Evolutionary conservation across 129 eudicot genomes (phyloP), one percentile per base, ranked within the genome.

Genomic region (Silybum marianum): DNA sequence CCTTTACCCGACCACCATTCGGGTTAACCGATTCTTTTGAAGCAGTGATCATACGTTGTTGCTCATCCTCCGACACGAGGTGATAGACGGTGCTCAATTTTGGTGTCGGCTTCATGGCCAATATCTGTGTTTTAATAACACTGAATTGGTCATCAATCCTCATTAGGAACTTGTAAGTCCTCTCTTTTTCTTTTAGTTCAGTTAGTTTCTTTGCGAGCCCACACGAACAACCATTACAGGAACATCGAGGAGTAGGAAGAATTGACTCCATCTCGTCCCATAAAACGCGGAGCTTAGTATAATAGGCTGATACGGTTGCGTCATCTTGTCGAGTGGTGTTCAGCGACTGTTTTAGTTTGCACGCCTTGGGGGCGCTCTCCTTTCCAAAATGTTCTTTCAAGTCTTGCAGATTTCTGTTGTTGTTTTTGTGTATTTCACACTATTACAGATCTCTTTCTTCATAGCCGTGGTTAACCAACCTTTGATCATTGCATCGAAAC

Each of bases 21-120:
- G 4, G 4, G 54, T 4, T 44, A 44, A 11, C 54, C 54, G 12
- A 44, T 44, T 44, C 54, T 44, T 11, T 65, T 65, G 9, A 65
- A 65, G 4, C 70, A 65, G 42, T 14, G 8, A 69, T 69, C 3
- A 5, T 69, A 69, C 14, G 51, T 71, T 71, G 75, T 5, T 71
- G 75, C 7, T 71, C 75, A 3, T 71, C 75, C 1, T 71, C 26
- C 25, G 26, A 51, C 75, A 71, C 25, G 2, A 71, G 25, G 75
- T 28, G 75, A 71, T 71, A 71, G 18, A 32, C 75, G 9, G 51
- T 36, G 19, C 75, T 71, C n/a, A 71, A 25, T 34, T 71, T 34
- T 34, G 75, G 51, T 36, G 75, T 34, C 3, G 75, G 75, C 19
- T 71, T 34, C 75, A 71, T 71, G 1, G 75, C 75, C 75, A 71